Evolutionary conservation across 2,329 filamentous ascomycete genomes (phyloP).

Genomic region (Paramyrothecium sp.): DNA sequence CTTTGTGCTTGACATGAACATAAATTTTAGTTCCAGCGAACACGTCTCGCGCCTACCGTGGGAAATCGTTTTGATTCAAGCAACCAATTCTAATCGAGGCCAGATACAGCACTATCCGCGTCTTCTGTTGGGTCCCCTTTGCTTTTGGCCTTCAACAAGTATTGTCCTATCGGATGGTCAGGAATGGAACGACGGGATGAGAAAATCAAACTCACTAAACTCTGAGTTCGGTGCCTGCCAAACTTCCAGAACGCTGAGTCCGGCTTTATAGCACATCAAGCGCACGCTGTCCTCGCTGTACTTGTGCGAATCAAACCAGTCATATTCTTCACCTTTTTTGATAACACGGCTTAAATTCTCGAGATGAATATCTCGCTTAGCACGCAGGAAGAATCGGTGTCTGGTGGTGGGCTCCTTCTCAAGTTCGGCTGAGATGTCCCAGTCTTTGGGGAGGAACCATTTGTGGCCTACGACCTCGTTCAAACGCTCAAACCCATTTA

Average conservation of each 20-base stretch:
- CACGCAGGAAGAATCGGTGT: slow-evolving; percentile 37
- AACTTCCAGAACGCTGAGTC: slow-evolving; percentile 30
- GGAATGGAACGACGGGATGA: slow-evolving; percentile 6
- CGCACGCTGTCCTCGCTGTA: slow-evolving; percentile 33
- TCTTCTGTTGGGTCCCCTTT: slow-evolving; percentile 29
- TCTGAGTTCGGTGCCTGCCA: slow-evolving; percentile 36
- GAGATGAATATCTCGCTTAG: slow-evolving; percentile 29
- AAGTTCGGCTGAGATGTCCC: slow-evolving; percentile 34
- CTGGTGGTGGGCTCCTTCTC: slow-evolving; percentile 33
- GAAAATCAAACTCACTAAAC: slow-evolving; percentile 29
- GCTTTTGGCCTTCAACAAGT: slow-evolving; percentile 31
- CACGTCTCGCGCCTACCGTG: background rate
- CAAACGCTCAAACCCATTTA: slow-evolving; percentile 36
- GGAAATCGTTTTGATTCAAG: background rate
- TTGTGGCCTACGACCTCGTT: slow-evolving; percentile 32
- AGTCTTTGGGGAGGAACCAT: slow-evolving; percentile 34
- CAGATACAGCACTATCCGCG: slow-evolving; percentile 35
- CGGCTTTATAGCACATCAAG: slow-evolving; percentile 37
- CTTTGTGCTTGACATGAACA: slow-evolving; percentile 36
- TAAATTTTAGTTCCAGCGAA: background rate
- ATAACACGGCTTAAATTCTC: slow-evolving; percentile 21
- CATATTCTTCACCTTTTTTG: slow-evolving; percentile 30
- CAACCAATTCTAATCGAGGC: slow-evolving; percentile 16
- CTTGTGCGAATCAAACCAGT: slow-evolving; percentile 45
- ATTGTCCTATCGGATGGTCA: slow-evolving; percentile 29